A percentile compares a stretch with the other conserved stretches of the same genome.
Conservation (phyloP, 75 land plant genomes). For the Selaginella moellendorffii region DNA sequence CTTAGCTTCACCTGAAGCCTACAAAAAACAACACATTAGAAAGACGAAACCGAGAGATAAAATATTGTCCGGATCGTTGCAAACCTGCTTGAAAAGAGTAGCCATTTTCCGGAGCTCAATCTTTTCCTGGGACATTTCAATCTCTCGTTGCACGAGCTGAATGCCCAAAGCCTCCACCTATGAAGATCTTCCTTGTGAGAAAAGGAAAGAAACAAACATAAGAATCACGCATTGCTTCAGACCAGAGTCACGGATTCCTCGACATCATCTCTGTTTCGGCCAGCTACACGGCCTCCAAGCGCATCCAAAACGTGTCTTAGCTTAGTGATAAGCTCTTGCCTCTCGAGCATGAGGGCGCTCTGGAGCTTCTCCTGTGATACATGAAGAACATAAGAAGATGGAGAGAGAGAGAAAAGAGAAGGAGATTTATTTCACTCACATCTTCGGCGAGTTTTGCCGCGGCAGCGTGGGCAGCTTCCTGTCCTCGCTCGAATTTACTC, state of each 20-base stretch:
- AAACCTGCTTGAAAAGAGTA: conserved; percentile 72
- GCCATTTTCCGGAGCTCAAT: conserved; percentile 77
- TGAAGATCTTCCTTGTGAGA: neutral
- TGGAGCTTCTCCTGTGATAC: conserved; percentile 44
- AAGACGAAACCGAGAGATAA: too few relatives aligned
- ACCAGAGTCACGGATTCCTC: conserved; percentile 75
- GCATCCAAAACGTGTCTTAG: conserved; percentile 66
- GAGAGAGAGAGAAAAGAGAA: neutral
- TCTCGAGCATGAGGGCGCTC: conserved; percentile 64
- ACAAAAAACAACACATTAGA: too few relatives aligned
- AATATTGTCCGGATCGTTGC: neutral
- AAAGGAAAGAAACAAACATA: neutral
- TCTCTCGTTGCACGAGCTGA: conserved; percentile 72
- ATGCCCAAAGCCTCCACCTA: conserved; percentile 73
- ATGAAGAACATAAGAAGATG: neutral
- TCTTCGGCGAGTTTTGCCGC: conserved; percentile 59
- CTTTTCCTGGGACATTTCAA: conserved; percentile 64
- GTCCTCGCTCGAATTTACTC: conserved; percentile 70
- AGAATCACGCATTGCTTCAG: neutral
- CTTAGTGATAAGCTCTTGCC: conserved; percentile 71
- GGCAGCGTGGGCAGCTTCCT: conserved; percentile 50
- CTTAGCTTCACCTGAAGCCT: conserved; percentile 95
- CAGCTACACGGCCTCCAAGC: conserved; percentile 71
- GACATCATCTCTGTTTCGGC: conserved; percentile 79
- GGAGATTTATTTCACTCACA: conserved; percentile 26